Conservation (phyloP, 2,329 filamentous ascomycete genomes). For the Phaeosphaeria sp. region DNA sequence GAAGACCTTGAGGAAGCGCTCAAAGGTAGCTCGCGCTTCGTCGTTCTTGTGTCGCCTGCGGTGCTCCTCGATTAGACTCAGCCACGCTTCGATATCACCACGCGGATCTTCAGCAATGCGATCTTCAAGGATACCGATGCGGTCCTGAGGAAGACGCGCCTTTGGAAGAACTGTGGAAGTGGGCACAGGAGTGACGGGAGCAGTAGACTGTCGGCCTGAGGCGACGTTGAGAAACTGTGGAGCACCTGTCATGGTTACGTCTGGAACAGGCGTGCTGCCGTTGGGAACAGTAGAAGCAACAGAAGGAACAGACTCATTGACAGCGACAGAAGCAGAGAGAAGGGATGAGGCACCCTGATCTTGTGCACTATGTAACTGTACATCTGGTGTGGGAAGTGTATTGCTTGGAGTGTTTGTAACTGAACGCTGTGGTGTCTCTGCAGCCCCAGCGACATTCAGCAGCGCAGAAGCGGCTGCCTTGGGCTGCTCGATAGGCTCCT, state of each 20-base stretch:
- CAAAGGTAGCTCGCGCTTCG: slow-evolving; percentile 79
- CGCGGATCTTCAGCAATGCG: slow-evolving; percentile 90
- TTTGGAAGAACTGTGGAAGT: slow-evolving; percentile 46
- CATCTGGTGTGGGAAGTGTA: slow-evolving; percentile 63
- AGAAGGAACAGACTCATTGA: slow-evolving; percentile 56
- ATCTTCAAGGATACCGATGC: slow-evolving; percentile 82
- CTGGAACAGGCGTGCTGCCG: slow-evolving; percentile 49
- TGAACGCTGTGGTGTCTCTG: slow-evolving; percentile 61
- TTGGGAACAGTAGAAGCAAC: slow-evolving; percentile 59
- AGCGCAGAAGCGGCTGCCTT: slow-evolving; percentile 56
- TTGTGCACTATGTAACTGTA: slow-evolving; percentile 67
- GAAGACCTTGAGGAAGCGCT: slow-evolving; percentile 86
- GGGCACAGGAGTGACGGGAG: slow-evolving; percentile 44
- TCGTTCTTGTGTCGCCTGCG: slow-evolving; percentile 82
- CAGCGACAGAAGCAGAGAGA: slow-evolving; percentile 47
- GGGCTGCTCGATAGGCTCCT: slow-evolving; percentile 55
- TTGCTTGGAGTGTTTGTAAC: slow-evolving; percentile 64
- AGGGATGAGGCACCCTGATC: slow-evolving; percentile 54
- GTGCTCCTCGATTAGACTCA: slow-evolving; percentile 84
- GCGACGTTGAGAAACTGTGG: slow-evolving; percentile 33
- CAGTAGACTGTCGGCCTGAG: slow-evolving; percentile 49
- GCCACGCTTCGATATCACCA: slow-evolving; percentile 91
- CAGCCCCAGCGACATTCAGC: slow-evolving; percentile 57
- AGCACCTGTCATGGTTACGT: slow-evolving; percentile 44
- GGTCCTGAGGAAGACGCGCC: slow-evolving; percentile 73